A percentile compares a stretch with the other conserved stretches of the same genome.
Conservation (phyloP, 306 rosid species). For the Castanospermum australe region DNA sequence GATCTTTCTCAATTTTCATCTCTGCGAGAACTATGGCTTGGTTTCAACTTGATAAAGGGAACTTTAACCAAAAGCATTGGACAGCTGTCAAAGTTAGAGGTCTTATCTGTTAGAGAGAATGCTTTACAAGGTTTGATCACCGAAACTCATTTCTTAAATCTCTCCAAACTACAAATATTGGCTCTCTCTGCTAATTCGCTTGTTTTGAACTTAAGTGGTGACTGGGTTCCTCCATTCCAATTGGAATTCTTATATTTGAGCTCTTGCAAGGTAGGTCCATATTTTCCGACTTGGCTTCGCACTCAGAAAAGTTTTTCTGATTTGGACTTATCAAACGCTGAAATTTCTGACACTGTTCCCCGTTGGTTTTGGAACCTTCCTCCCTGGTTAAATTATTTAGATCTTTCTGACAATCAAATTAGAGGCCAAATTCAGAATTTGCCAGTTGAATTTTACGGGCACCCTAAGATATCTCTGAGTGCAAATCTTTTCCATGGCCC, state of each 20-base stretch:
- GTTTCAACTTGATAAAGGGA: background rate
- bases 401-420: background rate
- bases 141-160: background rate
- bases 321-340: background rate
- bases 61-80: background rate
- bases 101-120: background rate
- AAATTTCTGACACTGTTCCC: background rate
- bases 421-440: background rate
- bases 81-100: background rate
- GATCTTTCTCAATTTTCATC: background rate
- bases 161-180: background rate
- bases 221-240: background rate
- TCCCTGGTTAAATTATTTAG: background rate
- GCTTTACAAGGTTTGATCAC: background rate
- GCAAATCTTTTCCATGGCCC: background rate
- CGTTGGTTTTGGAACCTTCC: slow-evolving; percentile 11
- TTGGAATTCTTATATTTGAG: fast-evolving
- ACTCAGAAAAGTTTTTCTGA: fast-evolving
- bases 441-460: fast-evolving
- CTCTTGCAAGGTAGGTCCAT: slow-evolving; percentile 12
- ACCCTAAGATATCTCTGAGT: background rate
- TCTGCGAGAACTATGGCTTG: background rate
- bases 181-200: background rate
- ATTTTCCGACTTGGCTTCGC: slow-evolving; percentile 6
- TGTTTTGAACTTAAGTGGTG: background rate